Percentiles rank a stretch among this genome's conserved stretches.
phyloP scores from a whole-genome alignment of 495 filamentous ascomycete genomes.

The Tuber brumale region DNA sequence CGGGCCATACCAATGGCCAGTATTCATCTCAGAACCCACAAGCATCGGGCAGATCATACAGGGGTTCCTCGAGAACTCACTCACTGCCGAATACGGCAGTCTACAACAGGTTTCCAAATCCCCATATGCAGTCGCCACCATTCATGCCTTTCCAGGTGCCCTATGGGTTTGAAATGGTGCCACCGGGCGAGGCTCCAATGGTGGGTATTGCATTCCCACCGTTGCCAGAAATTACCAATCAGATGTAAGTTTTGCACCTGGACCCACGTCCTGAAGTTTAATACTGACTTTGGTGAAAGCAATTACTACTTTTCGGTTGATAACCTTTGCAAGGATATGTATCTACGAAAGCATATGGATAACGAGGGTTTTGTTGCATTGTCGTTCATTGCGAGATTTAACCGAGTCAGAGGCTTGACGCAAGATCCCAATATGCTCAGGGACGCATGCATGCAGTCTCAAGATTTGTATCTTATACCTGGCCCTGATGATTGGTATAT shows the following conservation, averaged over 20 bases:
- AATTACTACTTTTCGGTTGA: slow-evolving; percentile 97
- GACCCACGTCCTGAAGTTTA: slow-evolving; percentile 6
- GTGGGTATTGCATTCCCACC: slow-evolving; percentile 48
- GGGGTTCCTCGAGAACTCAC: slow-evolving; percentile 24
- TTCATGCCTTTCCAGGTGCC: slow-evolving; percentile 47
- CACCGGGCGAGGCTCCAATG: slow-evolving; percentile 19
- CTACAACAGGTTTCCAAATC: slow-evolving; percentile 34
- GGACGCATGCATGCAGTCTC: slow-evolving; percentile 62
- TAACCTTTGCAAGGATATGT: slow-evolving; percentile 91
- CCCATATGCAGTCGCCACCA: slow-evolving; percentile 36
- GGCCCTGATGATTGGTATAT: slow-evolving; percentile 71
- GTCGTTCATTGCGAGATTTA: slow-evolving; percentile 69
- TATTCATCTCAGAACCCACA: slow-evolving; percentile 33
- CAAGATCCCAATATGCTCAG: slow-evolving; percentile 67
- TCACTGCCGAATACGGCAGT: slow-evolving; percentile 9
- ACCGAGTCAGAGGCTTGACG: slow-evolving; percentile 70
- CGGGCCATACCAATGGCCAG: slow-evolving; percentile 31
- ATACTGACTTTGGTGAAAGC: slow-evolving; percentile 34
- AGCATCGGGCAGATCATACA: slow-evolving; percentile 27
- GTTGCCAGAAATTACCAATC: slow-evolving; percentile 56
- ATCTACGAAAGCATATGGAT: slow-evolving; percentile 85
- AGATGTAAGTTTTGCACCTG: slow-evolving; percentile 52
- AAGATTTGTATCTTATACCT: slow-evolving; percentile 60
- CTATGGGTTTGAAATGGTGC: slow-evolving; percentile 54
- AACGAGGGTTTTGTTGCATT: slow-evolving; percentile 84